phyloP scores from a whole-genome alignment of 2,329 filamentous ascomycete genomes.

The Calonectria pseudoreteaudii region DNA sequence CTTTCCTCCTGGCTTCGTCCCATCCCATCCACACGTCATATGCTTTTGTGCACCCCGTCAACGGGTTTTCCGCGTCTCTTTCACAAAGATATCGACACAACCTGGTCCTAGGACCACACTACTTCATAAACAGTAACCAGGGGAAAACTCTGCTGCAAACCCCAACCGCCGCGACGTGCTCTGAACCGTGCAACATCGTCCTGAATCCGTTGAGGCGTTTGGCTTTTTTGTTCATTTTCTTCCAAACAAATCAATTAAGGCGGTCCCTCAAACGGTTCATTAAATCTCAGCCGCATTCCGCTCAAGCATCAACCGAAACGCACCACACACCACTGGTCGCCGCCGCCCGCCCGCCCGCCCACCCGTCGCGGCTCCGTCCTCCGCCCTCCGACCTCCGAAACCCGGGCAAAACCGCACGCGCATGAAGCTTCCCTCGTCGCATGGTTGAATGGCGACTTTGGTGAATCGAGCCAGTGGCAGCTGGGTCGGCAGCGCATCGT shows the following conservation, averaged over 20 bases:
- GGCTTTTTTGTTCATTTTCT: not conserved
- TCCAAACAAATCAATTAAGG: not conserved
- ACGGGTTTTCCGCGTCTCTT: not conserved
- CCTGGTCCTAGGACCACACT: not conserved
- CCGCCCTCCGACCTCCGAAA: not conserved
- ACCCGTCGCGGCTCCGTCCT: not conserved
- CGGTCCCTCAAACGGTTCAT: not conserved
- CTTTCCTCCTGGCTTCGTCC: not conserved
- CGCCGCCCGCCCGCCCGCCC: not conserved
- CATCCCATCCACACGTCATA: constrained; percentile 21
- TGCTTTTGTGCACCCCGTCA: constrained; percentile 14
- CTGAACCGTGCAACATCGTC: not conserved
- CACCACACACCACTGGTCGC: constrained; percentile 17
- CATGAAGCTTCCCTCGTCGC: constrained; percentile 31
- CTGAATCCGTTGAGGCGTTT: not conserved
- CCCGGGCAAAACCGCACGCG: not conserved
- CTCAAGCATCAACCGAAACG: constrained; percentile 16
- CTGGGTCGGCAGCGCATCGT: constrained; percentile 33
- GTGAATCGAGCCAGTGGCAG: constrained; percentile 41
- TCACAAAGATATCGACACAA: not conserved
- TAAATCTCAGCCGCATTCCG: constrained; percentile 1
- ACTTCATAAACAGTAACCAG: constrained; percentile 8
- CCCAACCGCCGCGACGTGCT: not conserved
- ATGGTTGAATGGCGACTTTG: constrained; percentile 51
- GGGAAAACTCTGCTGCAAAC: not conserved